Conservation (phyloP, 2,329 filamentous ascomycete genomes). For the Colletotrichum somersetense region DNA sequence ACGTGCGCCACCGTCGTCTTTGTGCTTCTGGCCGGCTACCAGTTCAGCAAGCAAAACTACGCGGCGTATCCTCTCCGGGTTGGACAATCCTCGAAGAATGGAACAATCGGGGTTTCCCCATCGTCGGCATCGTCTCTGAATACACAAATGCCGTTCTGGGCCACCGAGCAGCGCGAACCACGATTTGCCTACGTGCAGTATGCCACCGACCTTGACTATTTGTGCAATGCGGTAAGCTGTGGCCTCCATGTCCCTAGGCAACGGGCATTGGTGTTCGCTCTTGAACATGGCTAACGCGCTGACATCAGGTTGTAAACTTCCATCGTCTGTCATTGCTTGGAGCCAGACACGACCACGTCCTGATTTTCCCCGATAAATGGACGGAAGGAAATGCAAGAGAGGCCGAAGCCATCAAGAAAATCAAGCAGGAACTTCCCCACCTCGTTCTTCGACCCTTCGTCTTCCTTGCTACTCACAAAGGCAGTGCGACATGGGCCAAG, state of each 20-base stretch:
- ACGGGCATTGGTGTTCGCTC: too few species aligned
- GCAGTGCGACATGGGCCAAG: constrained; percentile 68
- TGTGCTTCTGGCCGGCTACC: constrained; percentile 18
- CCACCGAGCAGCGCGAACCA: constrained; percentile 26
- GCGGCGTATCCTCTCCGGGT: neutral
- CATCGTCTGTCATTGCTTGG: constrained; percentile 57
- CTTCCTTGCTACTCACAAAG: constrained; percentile 32
- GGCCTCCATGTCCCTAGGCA: neutral
- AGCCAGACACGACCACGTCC: constrained; percentile 58
- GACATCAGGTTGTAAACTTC: constrained; percentile 58
- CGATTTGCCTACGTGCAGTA: constrained; percentile 64
- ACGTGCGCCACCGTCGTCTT: constrained; percentile 12
- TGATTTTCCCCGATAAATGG: constrained; percentile 58
- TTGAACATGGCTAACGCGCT: neutral
- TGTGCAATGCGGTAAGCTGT: constrained; percentile 58
- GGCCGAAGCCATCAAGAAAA: constrained; percentile 21
- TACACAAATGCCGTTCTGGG: constrained; percentile 1
- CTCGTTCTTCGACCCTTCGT: constrained; percentile 31
- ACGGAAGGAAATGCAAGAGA: constrained; percentile 17
- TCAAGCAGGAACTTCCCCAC: constrained; percentile 15
- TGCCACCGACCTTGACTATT: constrained; percentile 60
- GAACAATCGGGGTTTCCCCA: neutral
- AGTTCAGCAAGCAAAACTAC: constrained; percentile 9
- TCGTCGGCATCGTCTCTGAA: neutral
- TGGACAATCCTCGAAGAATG: constrained; percentile 1